phyloP scores from a whole-genome alignment of 208 protist species.

The Crithidia mellificae region DNA sequence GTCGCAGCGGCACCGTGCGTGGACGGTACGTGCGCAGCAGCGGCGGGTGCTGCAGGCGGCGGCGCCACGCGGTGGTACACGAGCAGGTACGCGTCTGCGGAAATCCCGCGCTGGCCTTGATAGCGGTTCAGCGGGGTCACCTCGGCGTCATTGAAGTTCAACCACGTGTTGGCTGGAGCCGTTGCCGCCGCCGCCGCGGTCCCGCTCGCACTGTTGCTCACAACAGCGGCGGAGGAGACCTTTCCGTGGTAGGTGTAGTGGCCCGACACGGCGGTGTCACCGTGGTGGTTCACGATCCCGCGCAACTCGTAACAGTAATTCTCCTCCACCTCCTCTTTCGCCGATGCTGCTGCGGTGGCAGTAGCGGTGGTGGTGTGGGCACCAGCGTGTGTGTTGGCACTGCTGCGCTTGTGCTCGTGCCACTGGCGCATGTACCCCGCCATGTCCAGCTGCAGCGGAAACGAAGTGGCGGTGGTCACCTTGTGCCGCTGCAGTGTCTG shows the following conservation, averaged over 20 bases:
- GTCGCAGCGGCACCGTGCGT: neutral
- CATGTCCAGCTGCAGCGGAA: conserved; percentile 68
- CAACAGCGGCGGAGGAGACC: conserved; percentile 15
- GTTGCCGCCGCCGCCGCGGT: no score
- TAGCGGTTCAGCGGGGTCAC: conserved; percentile 52
- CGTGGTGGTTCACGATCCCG: conserved; percentile 77
- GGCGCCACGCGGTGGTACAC: conserved; percentile 52
- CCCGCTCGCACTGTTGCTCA: no score
- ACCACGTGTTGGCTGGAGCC: conserved; percentile 39
- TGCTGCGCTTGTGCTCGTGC: conserved; percentile 37
- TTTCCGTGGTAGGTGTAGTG: conserved; percentile 86
- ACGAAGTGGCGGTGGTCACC: conserved; percentile 48
- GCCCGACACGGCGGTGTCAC: conserved; percentile 61
- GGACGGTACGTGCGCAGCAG: neutral
- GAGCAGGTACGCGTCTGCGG: conserved; percentile 72
- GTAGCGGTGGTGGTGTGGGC: no score
- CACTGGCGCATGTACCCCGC: conserved; percentile 53
- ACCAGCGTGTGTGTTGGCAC: no score
- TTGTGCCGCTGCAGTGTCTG: conserved; percentile 70
- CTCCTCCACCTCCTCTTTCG: neutral
- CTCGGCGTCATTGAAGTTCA: conserved; percentile 73
- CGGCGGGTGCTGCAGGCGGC: conserved; percentile 27
- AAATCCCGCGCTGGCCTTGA: conserved; percentile 39
- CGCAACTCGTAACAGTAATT: conserved; percentile 54
- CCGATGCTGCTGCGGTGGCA: neutral